These are phyloP conservation scores for Peronosclerospora sorghi DNA, from an alignment of 352 stramenopile species.

Conservation along the genomic window DNA sequence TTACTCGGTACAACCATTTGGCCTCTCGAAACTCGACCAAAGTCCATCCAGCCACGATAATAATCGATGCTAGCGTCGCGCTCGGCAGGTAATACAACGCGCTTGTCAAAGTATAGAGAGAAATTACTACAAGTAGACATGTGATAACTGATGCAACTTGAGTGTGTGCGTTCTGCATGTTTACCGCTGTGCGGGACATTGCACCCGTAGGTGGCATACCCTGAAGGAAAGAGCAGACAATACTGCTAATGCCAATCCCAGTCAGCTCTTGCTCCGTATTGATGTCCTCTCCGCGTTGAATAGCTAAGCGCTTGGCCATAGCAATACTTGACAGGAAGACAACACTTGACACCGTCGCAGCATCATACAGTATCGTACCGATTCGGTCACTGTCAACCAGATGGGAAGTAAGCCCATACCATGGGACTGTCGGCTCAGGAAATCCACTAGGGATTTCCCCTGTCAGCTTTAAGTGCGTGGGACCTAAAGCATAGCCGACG, in stretches of 20 bases:
- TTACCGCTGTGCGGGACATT: conserved; percentile 10
- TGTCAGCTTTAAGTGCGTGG: conserved; percentile 9
- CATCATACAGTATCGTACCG: conserved; percentile 11
- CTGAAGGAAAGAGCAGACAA: conserved; percentile 11
- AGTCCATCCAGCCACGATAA: conserved; percentile 11
- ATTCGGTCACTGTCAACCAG: conserved; percentile 9
- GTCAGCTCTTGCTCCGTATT: conserved; percentile 12
- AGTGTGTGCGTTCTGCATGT: conserved; percentile 10
- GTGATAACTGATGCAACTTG: conserved; percentile 7
- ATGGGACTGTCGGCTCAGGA: conserved; percentile 7
- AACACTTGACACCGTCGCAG: conserved; percentile 6
- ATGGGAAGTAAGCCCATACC: conserved; percentile 11
- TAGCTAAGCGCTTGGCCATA: conserved; percentile 13
- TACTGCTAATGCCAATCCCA: conserved; percentile 5
- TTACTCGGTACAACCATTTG: conserved; percentile 12
- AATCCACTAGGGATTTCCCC: conserved; percentile 11
- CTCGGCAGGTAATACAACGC: conserved; percentile 11
- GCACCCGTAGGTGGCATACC: conserved; percentile 11
- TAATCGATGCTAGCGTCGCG: conserved; percentile 10
- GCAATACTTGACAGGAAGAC: conserved; percentile 15
- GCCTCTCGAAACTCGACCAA: conserved; percentile 11
- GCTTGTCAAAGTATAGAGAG: conserved; percentile 7
- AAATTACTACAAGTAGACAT: conserved; percentile 6
- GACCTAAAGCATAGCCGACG: conserved; percentile 7
- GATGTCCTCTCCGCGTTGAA: conserved; percentile 9